Base-by-base conservation (phyloP, 768 basidiomycete genomes). In the Mycena alexandri region DNA sequence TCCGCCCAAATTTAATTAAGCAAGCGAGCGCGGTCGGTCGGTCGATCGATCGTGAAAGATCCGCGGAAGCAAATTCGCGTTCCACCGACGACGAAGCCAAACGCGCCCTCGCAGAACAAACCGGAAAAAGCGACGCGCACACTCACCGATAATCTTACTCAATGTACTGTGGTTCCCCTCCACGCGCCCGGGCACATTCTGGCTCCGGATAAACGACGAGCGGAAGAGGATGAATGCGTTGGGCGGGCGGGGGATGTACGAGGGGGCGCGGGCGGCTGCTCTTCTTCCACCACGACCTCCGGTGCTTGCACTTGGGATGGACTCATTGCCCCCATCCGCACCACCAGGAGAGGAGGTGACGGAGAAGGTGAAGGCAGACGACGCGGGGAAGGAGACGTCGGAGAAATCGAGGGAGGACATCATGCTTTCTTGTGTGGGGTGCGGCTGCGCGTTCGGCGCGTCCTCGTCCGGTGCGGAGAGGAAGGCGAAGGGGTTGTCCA, bases 151-250 rank as follows among this genome's bases (percentile, higher is more conserved):
- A 72, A 93, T 93, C 82, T 93, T 93, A 68, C 91, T 92, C 56
- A 93, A 83, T 9, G 87, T 90, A 74, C 90, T 90, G 70, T 93
- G 91, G 71, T 92, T 93, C 0, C 91, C 92, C 73, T 93, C 92
- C 59, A 93, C 92, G 76, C 88, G 87, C 42, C 87, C 90, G 2
- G 92, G 89, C 55, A 93, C 88, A 71, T 89, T 88, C 76, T 92
- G 87, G 72, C 87, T 89, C 36, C 86, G 84, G 76, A 93, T 92
- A 79, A 93, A 93, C 34, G 87, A 88, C 24, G 90, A 91, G 71
- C 92, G 87, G 78, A 93, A 94, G 77, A 93, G 89, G 72, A 93
- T 94, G 80, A 93, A 94, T 65, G 93, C 92, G 79, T 93, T 94
- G 25, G 92, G 92, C 9, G 93, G 92, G 53, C 93, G 89, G 46